Evolutionary conservation across 805 yeast species (phyloP).

Genomic region (Hanseniaspora jakobsenii): DNA sequence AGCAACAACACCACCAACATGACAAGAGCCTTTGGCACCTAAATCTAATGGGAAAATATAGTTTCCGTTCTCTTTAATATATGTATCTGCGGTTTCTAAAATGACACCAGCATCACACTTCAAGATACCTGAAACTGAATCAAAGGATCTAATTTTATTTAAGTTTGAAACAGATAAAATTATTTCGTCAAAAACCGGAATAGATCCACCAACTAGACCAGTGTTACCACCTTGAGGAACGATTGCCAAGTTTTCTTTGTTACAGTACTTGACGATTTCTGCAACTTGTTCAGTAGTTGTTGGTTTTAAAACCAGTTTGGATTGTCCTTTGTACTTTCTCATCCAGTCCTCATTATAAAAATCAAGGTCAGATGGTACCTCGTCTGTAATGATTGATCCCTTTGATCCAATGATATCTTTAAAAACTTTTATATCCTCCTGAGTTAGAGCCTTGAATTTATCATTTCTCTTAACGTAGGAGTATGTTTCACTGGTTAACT

Average conservation of each 20-base stretch:
- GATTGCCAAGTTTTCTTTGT: constrained; percentile 62
- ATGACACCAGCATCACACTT: constrained; percentile 87
- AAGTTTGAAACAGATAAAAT: constrained; percentile 56
- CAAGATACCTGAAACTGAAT: constrained; percentile 67
- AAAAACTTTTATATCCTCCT: constrained; percentile 51
- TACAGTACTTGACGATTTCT: constrained; percentile 65
- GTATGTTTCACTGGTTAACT: constrained; percentile 60
- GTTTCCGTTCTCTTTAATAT: constrained; percentile 56
- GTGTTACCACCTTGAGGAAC: constrained; percentile 98
- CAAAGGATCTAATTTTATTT: constrained; percentile 74
- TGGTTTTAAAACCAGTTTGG: constrained; percentile 70
- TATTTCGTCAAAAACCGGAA: constrained; percentile 85
- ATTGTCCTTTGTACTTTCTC: constrained; percentile 85
- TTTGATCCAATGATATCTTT: constrained; percentile 42
- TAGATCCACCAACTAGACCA: constrained; percentile 89
- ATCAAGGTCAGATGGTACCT: constrained; percentile 44
- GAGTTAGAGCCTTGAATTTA: constrained; percentile 40
- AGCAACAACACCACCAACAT: constrained; percentile 88
- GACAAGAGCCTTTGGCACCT: constrained; percentile 96
- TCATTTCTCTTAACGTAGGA: constrained; percentile 43
- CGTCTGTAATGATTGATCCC: constrained; percentile 25
- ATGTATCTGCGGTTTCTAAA: constrained; percentile 72
- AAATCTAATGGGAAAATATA: constrained; percentile 85
- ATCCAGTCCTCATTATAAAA: constrained; percentile 85
- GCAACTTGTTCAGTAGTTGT: constrained; percentile 67